Conservation (phyloP, 148 eudicot species). For the Polygonum aviculare region DNA sequence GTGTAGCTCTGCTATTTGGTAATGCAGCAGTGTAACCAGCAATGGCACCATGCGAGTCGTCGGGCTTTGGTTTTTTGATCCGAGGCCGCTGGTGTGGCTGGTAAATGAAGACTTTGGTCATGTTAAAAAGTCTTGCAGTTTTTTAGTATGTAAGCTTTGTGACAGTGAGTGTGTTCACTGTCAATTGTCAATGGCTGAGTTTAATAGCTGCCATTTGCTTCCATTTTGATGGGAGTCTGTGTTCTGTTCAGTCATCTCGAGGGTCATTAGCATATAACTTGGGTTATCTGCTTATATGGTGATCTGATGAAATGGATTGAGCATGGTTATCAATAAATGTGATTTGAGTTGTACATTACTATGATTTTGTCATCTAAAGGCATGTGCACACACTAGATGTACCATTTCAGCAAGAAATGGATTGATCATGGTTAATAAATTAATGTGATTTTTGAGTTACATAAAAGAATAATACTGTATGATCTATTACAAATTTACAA, state of each 20-base stretch:
- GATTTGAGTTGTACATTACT: not conserved
- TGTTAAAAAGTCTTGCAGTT: not conserved
- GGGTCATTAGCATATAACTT: not conserved
- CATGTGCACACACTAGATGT: too few relatives aligned
- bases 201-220: not conserved
- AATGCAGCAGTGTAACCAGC: not conserved
- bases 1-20: constrained; percentile 1
- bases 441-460: too few relatives aligned
- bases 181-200: not conserved
- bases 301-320: not conserved
- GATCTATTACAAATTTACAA: too few relatives aligned
- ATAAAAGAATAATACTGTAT: too few relatives aligned
- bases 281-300: not conserved
- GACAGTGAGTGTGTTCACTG: not conserved
- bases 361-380: not conserved
- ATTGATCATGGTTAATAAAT: too few relatives aligned
- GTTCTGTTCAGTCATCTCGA: not conserved
- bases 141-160: not conserved
- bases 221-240: not conserved
- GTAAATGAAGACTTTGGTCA: not conserved
- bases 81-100: constrained; percentile 6
- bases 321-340: not conserved
- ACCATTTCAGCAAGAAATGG: too few relatives aligned
- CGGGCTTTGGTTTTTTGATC: constrained; percentile 5
- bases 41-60: not conserved